Conservation (phyloP, 2,329 filamentous ascomycete species). For the Epichloe coenophiala region DNA sequence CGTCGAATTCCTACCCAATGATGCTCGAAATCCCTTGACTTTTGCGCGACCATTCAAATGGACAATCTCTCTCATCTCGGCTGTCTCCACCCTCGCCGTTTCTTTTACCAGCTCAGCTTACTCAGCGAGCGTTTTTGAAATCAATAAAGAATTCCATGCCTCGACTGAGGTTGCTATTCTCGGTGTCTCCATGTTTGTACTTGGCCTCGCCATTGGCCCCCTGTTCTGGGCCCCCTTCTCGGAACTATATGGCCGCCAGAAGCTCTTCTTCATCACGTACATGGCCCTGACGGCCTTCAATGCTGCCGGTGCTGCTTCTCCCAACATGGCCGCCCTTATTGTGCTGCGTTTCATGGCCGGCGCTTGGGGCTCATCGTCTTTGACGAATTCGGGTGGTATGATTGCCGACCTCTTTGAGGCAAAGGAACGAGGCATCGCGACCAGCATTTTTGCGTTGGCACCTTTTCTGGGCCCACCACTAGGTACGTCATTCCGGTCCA, state of each 20-base stretch:
- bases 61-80: conserved; percentile 48
- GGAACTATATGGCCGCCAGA: conserved; percentile 48
- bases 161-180: conserved; percentile 40
- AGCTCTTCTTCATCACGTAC: conserved; percentile 47
- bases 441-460: conserved; percentile 46
- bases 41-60: conserved; percentile 48
- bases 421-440: conserved; percentile 40
- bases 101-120: conserved; percentile 58
- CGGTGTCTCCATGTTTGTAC: conserved; percentile 50
- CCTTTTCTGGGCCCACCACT: conserved; percentile 49
- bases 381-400: conserved; percentile 49
- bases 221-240: conserved; percentile 53
- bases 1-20: conserved; percentile 53
- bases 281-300: conserved; percentile 47
- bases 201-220: conserved; percentile 49
- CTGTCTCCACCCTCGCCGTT: conserved; percentile 54
- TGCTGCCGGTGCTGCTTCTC: conserved; percentile 40
- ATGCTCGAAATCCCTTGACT: conserved; percentile 53
- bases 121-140: conserved; percentile 39
- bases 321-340: conserved; percentile 45
- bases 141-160: conserved; percentile 41
- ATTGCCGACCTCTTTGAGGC: conserved; percentile 50
- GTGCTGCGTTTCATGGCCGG: conserved; percentile 59
- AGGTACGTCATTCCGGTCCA: conserved; percentile 17
- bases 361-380: conserved; percentile 45